These are phyloP conservation scores for Annulohypoxylon truncatum DNA, from an alignment of 2,329 filamentous ascomycete species.

Conservation along the genomic window DNA sequence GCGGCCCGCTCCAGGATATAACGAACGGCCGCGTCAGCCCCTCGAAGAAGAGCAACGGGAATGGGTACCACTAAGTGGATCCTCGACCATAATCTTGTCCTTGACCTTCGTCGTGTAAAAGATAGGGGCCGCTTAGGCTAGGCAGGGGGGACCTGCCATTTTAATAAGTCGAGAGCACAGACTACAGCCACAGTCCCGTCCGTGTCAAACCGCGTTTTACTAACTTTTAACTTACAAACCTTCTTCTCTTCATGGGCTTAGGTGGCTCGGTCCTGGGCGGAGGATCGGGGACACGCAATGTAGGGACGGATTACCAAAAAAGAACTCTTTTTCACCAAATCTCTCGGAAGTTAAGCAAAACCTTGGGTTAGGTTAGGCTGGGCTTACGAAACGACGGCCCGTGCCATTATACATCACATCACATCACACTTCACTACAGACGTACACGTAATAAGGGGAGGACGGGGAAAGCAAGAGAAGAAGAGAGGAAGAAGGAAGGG, in stretches of 20 bases:
- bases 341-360: neutral
- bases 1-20: constrained; percentile 48
- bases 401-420: too few relatives aligned
- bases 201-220: constrained; percentile 23
- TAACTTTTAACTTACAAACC: neutral
- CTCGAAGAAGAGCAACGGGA: constrained; percentile 43
- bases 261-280: neutral
- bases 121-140: too few relatives aligned
- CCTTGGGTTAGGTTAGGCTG: constrained; percentile 8
- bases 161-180: constrained; percentile 9
- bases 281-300: neutral
- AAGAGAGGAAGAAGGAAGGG: neutral
- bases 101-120: too few relatives aligned
- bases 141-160: neutral
- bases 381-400: neutral
- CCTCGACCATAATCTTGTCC: neutral
- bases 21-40: constrained; percentile 49
- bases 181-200: neutral
- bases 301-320: constrained; percentile 13
- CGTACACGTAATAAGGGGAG: constrained; percentile 3
- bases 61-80: constrained; percentile 26
- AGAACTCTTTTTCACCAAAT: neutral
- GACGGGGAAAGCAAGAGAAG: neutral
- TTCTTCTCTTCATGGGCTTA: constrained; percentile 2
- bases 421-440: neutral